phyloP scores from a whole-genome alignment of 2,329 filamentous ascomycete species.

The Colletotrichum salicis region DNA sequence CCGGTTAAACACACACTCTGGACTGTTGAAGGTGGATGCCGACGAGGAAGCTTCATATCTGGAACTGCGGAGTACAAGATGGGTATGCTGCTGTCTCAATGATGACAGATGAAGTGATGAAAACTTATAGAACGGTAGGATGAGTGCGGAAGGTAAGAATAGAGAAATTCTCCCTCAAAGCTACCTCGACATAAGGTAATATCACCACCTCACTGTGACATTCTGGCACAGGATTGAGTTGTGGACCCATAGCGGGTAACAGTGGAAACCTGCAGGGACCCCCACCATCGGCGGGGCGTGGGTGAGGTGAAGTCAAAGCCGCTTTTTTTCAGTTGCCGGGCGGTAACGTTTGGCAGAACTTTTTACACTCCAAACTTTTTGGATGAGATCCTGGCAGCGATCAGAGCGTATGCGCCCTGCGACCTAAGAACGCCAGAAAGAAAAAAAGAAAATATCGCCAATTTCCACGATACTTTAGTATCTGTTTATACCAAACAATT shows the following conservation, averaged over 20 bases:
- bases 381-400: constrained; percentile 9
- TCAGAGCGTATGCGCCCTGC: constrained; percentile 3
- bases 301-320: constrained; percentile 26
- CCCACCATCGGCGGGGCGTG: constrained; percentile 19
- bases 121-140: not conserved
- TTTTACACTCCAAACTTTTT: constrained; percentile 32
- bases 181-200: not conserved
- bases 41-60: not conserved
- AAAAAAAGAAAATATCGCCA: not conserved
- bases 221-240: not conserved
- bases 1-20: not conserved
- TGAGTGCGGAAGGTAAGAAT: not conserved
- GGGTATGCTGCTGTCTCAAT: not conserved
- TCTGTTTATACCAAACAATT: too few relatives aligned
- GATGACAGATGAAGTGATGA: not conserved
- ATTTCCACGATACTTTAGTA: not conserved
- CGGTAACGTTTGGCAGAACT: constrained; percentile 33
- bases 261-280: constrained; percentile 19
- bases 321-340: not conserved
- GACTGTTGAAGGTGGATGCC: not conserved
- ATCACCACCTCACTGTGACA: not conserved
- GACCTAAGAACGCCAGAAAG: not conserved
- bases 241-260: constrained; percentile 28
- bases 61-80: not conserved
- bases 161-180: not conserved